A percentile compares a stretch with the other conserved stretches of the same genome.
Conservation (phyloP, 257 asterid genomes). For the Anisodus acutangulus region DNA sequence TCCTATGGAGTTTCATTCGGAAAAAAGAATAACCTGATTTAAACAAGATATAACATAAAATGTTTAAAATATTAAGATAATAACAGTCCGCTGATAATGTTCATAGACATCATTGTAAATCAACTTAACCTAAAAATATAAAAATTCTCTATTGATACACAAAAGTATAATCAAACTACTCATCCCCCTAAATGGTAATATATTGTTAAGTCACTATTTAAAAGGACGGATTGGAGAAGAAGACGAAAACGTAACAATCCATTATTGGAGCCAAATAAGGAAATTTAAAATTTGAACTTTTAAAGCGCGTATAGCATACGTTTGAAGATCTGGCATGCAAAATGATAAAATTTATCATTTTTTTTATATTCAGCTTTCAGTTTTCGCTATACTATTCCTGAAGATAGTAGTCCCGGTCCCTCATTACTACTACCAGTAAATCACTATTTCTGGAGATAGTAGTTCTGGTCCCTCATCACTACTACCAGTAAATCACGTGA, state of each 20-base stretch:
- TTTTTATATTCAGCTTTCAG: no score
- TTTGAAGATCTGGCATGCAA: background rate
- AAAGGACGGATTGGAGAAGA: background rate
- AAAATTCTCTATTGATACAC: background rate
- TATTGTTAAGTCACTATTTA: no score
- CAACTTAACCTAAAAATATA: no score
- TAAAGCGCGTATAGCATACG: background rate
- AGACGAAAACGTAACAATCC: constrained; percentile 18
- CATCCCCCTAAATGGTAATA: background rate
- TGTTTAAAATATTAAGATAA: background rate
- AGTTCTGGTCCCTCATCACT: no score
- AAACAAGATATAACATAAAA: fast-evolving
- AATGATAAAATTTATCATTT: background rate
- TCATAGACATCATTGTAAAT: background rate
- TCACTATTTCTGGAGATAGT: no score
- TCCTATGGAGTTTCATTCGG: background rate
- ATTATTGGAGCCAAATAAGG: background rate
- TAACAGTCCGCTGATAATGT: background rate
- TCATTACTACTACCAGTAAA: no score
- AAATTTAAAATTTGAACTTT: constrained; percentile 19
- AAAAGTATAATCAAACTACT: no score
- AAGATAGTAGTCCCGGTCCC: no score
- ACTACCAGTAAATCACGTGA: no score
- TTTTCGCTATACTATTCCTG: no score
- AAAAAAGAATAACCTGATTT: no score